phyloP scores from a whole-genome alignment of 192 early-diverging fungal genomes.

The Diversispora eburnea region DNA sequence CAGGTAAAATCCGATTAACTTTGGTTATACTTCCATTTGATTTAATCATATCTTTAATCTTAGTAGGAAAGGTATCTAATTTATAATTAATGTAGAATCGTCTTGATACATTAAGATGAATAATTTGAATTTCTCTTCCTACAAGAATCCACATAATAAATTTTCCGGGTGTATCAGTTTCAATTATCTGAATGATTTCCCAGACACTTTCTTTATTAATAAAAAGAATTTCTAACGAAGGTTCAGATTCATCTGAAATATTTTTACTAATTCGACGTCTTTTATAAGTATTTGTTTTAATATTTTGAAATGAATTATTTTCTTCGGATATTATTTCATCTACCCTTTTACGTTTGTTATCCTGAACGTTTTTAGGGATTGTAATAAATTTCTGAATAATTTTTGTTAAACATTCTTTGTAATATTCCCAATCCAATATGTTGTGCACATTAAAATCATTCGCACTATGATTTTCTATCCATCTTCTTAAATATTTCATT shows the following conservation, averaged over 20 bases:
- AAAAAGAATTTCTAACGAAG: no score
- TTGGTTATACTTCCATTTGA: slow-evolving; percentile 24
- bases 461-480: slow-evolving; percentile 80
- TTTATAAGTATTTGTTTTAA: slow-evolving; percentile 52
- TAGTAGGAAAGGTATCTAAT: slow-evolving; percentile 45
- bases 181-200: slow-evolving; percentile 80
- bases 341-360: slow-evolving; percentile 43
- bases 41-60: slow-evolving; percentile 32
- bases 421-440: slow-evolving; percentile 98
- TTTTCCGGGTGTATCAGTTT: slow-evolving; percentile 81
- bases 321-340: slow-evolving; percentile 83
- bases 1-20: slow-evolving; percentile 65
- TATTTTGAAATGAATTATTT: slow-evolving; percentile 87
- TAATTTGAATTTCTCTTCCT: slow-evolving; percentile 61
- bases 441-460: slow-evolving; percentile 80
- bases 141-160: slow-evolving; percentile 84
- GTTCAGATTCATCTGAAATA: no score
- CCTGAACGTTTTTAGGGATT: slow-evolving; percentile 97
- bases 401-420: slow-evolving; percentile 89
- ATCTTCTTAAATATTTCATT: slow-evolving; percentile 83
- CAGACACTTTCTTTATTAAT: no score
- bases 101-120: slow-evolving; percentile 76
- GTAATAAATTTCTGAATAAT: slow-evolving; percentile 98
- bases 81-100: slow-evolving; percentile 72
- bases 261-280: slow-evolving; percentile 56